Evolutionary conservation across 2,329 filamentous ascomycete species (phyloP).

Genomic region (Neofusicoccum sp.): DNA sequence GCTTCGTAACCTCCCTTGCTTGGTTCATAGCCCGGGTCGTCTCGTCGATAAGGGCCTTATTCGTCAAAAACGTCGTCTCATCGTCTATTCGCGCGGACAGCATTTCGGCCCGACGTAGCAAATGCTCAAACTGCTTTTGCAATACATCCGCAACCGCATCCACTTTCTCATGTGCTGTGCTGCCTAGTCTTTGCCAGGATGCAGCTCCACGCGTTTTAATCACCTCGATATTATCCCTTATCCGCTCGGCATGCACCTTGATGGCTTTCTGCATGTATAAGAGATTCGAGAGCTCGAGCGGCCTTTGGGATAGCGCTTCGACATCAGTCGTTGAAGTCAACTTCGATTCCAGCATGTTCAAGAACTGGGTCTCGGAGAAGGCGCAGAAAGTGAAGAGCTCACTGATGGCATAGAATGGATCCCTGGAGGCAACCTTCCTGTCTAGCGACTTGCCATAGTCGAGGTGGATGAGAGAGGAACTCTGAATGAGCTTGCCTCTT

Average conservation of each 20-base stretch:
- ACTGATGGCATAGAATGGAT: neutral
- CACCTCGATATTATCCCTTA: neutral
- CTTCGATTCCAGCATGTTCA: conserved; percentile 2
- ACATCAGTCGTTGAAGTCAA: neutral
- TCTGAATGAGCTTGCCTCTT: neutral
- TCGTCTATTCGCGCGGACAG: conserved; percentile 9
- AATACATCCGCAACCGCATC: neutral
- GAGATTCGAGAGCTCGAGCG: neutral
- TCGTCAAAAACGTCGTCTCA: conserved; percentile 23
- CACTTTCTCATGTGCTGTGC: neutral
- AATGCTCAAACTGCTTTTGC: conserved; percentile 1
- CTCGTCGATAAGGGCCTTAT: conserved; percentile 26
- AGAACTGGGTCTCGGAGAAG: neutral
- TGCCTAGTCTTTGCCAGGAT: neutral
- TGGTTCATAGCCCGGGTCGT: conserved; percentile 27
- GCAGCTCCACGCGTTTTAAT: neutral
- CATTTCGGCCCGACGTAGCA: conserved; percentile 1
- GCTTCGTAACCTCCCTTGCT: conserved; percentile 26
- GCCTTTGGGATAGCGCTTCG: neutral
- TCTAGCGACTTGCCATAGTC: neutral
- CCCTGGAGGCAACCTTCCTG: neutral
- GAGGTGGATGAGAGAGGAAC: neutral
- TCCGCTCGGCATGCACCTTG: neutral
- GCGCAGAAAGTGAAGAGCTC: conserved; percentile 8
- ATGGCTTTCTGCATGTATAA: neutral